Evolutionary conservation across 2,329 filamentous ascomycete genomes (phyloP).

Genomic region (Gremmenia infestans): DNA sequence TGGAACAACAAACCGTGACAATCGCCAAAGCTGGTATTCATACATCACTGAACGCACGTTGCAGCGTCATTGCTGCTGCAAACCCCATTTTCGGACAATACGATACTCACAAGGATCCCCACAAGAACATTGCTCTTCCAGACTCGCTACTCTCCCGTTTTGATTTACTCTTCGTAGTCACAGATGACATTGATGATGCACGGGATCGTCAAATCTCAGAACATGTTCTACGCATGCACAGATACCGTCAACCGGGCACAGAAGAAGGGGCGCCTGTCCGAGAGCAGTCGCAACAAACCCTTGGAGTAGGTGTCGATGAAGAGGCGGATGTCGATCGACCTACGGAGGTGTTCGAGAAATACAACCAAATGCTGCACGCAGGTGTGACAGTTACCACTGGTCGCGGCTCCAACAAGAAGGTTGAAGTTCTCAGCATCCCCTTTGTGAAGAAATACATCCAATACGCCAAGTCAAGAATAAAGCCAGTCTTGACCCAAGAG

Average conservation of each 20-base stretch:
- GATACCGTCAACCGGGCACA: slow-evolving; percentile 84
- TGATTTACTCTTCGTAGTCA: slow-evolving; percentile 94
- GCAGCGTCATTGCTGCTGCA: slow-evolving; percentile 91
- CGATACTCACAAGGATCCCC: slow-evolving; percentile 95
- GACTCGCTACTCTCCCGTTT: slow-evolving; percentile 98
- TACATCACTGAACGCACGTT: slow-evolving; percentile 92
- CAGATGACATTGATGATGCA: slow-evolving; percentile 94
- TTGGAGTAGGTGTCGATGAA: slow-evolving; percentile 81
- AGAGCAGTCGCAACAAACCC: slow-evolving; percentile 75
- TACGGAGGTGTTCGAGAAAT: slow-evolving; percentile 93
- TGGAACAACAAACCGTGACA: slow-evolving; percentile 99
- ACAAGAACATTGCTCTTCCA: slow-evolving; percentile 95
- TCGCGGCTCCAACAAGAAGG: slow-evolving; percentile 67
- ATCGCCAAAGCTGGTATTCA: slow-evolving; percentile 99
- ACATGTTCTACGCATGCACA: slow-evolving; percentile 94
- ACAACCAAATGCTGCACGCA: slow-evolving; percentile 90
- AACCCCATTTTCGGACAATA: slow-evolving; percentile 99
- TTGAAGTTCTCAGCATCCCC: slow-evolving; percentile 88
- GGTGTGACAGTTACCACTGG: slow-evolving; percentile 76
- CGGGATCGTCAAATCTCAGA: slow-evolving; percentile 89
- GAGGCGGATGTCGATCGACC: slow-evolving; percentile 67
- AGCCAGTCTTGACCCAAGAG: slow-evolving; percentile 84
- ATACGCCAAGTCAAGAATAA: slow-evolving; percentile 88
- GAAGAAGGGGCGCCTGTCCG: slow-evolving; percentile 94
- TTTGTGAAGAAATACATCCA: slow-evolving; percentile 99